Evolutionary conservation across 2,329 filamentous ascomycete species (phyloP).

Genomic region (Neonectria magnoliae): DNA sequence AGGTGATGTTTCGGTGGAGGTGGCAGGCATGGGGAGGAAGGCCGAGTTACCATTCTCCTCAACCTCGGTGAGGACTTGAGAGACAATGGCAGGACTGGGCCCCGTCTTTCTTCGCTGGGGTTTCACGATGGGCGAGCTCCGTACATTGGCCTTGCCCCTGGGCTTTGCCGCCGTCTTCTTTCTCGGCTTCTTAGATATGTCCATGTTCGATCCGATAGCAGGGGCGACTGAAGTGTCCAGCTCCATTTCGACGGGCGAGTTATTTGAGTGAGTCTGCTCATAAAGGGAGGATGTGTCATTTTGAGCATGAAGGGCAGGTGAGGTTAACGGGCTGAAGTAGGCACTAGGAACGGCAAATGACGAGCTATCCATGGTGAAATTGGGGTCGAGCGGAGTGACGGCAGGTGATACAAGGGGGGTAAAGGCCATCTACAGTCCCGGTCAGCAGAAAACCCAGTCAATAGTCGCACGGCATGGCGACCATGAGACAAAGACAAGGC

Average conservation of each 20-base stretch:
- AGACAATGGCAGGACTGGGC: slow-evolving; percentile 65
- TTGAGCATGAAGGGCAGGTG: slow-evolving; percentile 76
- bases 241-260: slow-evolving; percentile 68
- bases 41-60: slow-evolving; percentile 54
- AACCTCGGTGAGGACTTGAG: slow-evolving; percentile 65
- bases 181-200: slow-evolving; percentile 61
- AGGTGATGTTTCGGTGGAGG: slow-evolving; percentile 61
- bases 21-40: slow-evolving; percentile 51
- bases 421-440: slow-evolving; percentile 70
- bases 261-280: slow-evolving; percentile 51
- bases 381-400: slow-evolving; percentile 79
- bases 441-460: slow-evolving; percentile 20
- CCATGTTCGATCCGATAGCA: slow-evolving; percentile 52
- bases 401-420: slow-evolving; percentile 87
- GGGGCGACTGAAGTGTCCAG: slow-evolving; percentile 55
- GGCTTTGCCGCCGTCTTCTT: slow-evolving; percentile 64
- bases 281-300: slow-evolving; percentile 36
- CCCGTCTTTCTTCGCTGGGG: slow-evolving; percentile 65
- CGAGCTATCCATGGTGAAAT: slow-evolving; percentile 67
- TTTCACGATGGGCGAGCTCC: slow-evolving; percentile 79
- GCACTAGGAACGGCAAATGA: slow-evolving; percentile 72
- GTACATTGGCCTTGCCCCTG: slow-evolving; percentile 63
- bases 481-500: not conserved
- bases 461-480: not conserved
- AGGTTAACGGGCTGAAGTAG: slow-evolving; percentile 86